Conservation (phyloP, 2,329 filamentous ascomycete genomes). For the Ascosphaera pollenicola region DNA sequence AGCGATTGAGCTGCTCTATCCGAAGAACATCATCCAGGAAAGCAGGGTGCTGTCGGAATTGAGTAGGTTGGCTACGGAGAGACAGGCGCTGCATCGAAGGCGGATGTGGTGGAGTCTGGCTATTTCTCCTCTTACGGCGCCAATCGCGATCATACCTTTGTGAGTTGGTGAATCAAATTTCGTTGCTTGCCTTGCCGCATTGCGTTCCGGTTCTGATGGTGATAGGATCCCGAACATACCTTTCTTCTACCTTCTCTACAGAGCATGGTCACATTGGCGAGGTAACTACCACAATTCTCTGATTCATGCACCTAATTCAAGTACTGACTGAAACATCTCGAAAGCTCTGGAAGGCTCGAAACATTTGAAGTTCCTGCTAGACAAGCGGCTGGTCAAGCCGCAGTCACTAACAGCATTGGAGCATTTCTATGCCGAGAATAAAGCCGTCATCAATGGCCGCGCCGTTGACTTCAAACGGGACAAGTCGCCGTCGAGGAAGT, state of each 20-base stretch:
- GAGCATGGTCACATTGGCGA: slow-evolving; percentile 76
- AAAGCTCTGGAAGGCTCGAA: slow-evolving; percentile 58
- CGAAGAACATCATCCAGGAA: slow-evolving; percentile 43
- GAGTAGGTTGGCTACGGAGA: slow-evolving; percentile 50
- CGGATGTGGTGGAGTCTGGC: slow-evolving; percentile 62
- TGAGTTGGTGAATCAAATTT: slow-evolving; percentile 31
- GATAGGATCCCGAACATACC: slow-evolving; percentile 71
- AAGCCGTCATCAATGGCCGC: slow-evolving; percentile 6
- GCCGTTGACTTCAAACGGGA: slow-evolving; percentile 9
- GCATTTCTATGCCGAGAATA: slow-evolving; percentile 40
- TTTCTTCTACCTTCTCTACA: slow-evolving; percentile 87
- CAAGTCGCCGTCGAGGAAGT: slow-evolving; percentile 2
- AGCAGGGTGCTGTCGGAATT: slow-evolving; percentile 44
- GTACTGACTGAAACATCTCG: slow-evolving; percentile 3
- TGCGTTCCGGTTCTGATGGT: background rate
- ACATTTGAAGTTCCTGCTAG: slow-evolving; percentile 61
- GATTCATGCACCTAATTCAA: slow-evolving; percentile 6
- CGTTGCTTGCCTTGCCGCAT: background rate
- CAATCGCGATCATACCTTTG: slow-evolving; percentile 69
- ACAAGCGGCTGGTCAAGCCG: slow-evolving; percentile 46
- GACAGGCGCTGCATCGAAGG: slow-evolving; percentile 53
- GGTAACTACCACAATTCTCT: slow-evolving; percentile 14
- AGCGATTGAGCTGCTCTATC: slow-evolving; percentile 49
- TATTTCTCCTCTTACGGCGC: slow-evolving; percentile 62
- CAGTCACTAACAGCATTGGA: slow-evolving; percentile 50